Evolutionary conservation across 306 rosid species (phyloP).

Genomic region (Corylus americana): DNA sequence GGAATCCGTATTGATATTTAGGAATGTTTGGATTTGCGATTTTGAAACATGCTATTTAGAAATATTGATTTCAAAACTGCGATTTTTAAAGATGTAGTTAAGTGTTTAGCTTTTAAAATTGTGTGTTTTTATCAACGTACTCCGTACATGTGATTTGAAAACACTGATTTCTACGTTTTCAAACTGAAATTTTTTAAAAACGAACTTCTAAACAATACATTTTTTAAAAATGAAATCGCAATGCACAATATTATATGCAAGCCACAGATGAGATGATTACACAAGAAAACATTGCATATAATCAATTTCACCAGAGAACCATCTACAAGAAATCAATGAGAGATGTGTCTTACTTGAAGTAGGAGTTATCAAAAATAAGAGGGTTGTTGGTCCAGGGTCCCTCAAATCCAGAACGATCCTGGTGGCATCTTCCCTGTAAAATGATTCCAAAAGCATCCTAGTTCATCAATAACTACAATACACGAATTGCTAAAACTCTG

Average conservation of each 20-base stretch:
- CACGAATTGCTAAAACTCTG: background rate
- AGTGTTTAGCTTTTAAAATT: too few species aligned
- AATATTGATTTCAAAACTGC: too few species aligned
- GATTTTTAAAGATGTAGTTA: too few species aligned
- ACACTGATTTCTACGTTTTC: too few species aligned
- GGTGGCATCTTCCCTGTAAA: constrained; percentile 60
- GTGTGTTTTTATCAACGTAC: too few species aligned
- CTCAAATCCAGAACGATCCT: constrained; percentile 71
- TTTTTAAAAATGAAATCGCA: too few species aligned
- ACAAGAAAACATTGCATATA: background rate
- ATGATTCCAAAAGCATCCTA: background rate
- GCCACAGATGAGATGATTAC: background rate
- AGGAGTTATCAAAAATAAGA: constrained; percentile 58
- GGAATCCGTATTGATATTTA: background rate
- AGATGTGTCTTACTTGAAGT: constrained; percentile 45
- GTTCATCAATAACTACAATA: background rate
- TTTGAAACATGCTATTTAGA: too few species aligned
- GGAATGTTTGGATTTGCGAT: background rate
- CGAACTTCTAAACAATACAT: too few species aligned
- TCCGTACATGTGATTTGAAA: too few species aligned
- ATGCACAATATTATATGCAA: background rate
- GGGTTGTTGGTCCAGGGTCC: constrained; percentile 70
- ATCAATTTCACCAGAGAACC: constrained; percentile 1
- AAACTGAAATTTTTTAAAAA: too few species aligned
- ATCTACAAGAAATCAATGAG: constrained; percentile 8